These are phyloP conservation scores for Fusarium nodosum DNA, from an alignment of 2,329 filamentous ascomycete genomes.

Conservation along the genomic window DNA sequence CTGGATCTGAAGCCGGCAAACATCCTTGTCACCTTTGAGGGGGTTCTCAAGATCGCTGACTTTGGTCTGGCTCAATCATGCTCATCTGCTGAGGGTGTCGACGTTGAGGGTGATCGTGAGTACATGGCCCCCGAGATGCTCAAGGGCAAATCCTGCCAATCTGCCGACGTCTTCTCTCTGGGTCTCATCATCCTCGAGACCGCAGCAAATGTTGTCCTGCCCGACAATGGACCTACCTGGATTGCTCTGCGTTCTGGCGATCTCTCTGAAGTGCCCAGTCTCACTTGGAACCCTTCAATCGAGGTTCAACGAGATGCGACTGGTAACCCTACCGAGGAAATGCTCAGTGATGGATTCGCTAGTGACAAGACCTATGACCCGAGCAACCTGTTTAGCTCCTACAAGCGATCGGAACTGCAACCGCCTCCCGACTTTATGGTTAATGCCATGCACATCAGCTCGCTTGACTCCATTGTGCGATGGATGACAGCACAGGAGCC, in stretches of 20 bases:
- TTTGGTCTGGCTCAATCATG: constrained; percentile 85
- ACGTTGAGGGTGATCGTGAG: constrained; percentile 94
- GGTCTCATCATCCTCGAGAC: constrained; percentile 96
- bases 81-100: constrained; percentile 81
- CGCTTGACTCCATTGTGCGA: constrained; percentile 85
- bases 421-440: constrained; percentile 90
- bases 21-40: constrained; percentile 84
- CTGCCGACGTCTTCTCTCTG: constrained; percentile 92
- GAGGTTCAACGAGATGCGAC: constrained; percentile 80
- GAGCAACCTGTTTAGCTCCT: constrained; percentile 59
- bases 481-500: constrained; percentile 90
- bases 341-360: constrained; percentile 54
- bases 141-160: constrained; percentile 86
- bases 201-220: constrained; percentile 91
- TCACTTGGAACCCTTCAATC: constrained; percentile 84
- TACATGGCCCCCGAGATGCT: constrained; percentile 97
- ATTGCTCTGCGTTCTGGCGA: constrained; percentile 90
- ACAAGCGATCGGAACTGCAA: constrained; percentile 64
- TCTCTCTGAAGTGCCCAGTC: constrained; percentile 86
- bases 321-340: constrained; percentile 60
- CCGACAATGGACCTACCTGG: constrained; percentile 93
- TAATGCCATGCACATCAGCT: constrained; percentile 77
- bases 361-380: constrained; percentile 53
- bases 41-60: constrained; percentile 86
- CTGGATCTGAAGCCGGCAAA: constrained; percentile 90